A percentile compares a stretch with the other conserved stretches of the same genome.
phyloP scores from a whole-genome alignment of 768 basidiomycete genomes.

The Postia placenta region DNA sequence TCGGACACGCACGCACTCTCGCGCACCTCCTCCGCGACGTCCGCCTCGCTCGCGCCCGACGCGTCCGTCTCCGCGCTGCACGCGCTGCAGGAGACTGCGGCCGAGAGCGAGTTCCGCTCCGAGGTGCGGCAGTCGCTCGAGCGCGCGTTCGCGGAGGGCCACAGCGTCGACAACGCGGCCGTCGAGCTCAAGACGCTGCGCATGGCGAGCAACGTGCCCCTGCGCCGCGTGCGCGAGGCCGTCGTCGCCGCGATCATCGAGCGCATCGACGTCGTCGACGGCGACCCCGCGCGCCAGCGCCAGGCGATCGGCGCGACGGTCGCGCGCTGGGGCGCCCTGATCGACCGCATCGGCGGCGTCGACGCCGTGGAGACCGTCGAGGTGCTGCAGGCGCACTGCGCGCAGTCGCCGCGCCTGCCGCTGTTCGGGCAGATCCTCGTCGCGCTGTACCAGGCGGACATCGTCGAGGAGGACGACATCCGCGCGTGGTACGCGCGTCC shows the following conservation, averaged over 20 bases:
- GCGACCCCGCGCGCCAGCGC: constrained; percentile 51
- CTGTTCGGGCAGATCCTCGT: constrained; percentile 85
- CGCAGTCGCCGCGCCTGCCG: constrained; percentile 51
- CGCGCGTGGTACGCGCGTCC: constrained; percentile 74
- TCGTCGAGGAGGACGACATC: constrained; percentile 87
- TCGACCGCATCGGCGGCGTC: constrained; percentile 75
- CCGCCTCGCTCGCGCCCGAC: constrained; percentile 31
- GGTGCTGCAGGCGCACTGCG: constrained; percentile 65
- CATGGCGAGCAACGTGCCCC: constrained; percentile 92
- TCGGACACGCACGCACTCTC: constrained; percentile 27
- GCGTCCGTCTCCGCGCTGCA: constrained; percentile 38
- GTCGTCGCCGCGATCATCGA: constrained; percentile 84
- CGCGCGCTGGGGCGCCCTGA: constrained; percentile 75
- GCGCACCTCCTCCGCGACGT: constrained; percentile 44
- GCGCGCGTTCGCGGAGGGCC: constrained; percentile 87
- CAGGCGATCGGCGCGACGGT: constrained; percentile 59
- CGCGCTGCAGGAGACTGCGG: constrained; percentile 33
- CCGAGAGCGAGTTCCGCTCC: constrained; percentile 62
- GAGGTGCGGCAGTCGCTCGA: constrained; percentile 85
- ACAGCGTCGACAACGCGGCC: constrained; percentile 87
- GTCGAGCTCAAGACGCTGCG: constrained; percentile 92
- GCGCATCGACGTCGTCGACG: constrained; percentile 56
- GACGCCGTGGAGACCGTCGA: constrained; percentile 78
- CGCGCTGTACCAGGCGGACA: constrained; percentile 85
- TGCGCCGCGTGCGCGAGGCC: constrained; percentile 79